Base-by-base conservation (phyloP, 768 basidiomycete species). In the Obba rivulosa region DNA sequence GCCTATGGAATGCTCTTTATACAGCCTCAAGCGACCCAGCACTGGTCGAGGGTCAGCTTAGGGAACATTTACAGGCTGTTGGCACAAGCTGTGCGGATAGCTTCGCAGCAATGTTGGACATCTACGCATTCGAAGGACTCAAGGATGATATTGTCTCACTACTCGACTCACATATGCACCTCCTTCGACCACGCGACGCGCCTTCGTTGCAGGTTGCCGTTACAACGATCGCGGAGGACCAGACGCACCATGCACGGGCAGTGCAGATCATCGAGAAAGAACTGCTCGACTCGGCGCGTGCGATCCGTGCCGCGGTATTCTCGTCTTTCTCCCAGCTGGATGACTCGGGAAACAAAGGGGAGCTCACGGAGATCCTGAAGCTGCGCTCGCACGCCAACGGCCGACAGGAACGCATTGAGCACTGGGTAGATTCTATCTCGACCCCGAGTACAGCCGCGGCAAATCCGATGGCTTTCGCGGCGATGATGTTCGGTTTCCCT, bases 151-250 rank as follows among this genome's bases (percentile, higher is more conserved):
- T 84, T 52, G 41, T 67, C 36, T 31, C 48, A 0, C 70, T 83
- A 9, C 74, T 85, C 43, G 59, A 69, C 17, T 48, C 65, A 0
- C 66, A 85, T 55, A 62, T 67, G 1, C 70, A 81, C 44, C 76
- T 85, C 38, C 68, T 86, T n/a, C 81, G 82, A 3, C 74, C 83
- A 1, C 75, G 78, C 13, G 82, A 86, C 43, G 65, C 74, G 3
- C 25, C 58, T 1, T 62, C 69, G 0, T 60, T 81, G 17, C 81
- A 80, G 48, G 51, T 58, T 14, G 77, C 79, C 0, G 72, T 74
- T 8, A 51, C 66, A 14, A 50, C 68, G 35, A 62, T 83, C 41
- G 56, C 69, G 0, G 35, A 54, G 4, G 64, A 66, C 56, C 62
- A 62, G n/a, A 36, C 48, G 0, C 50, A 56, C 61, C 63, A 57